Conservation (phyloP, 352 stramenopile species). For the Globisporangium paroecandrum region DNA sequence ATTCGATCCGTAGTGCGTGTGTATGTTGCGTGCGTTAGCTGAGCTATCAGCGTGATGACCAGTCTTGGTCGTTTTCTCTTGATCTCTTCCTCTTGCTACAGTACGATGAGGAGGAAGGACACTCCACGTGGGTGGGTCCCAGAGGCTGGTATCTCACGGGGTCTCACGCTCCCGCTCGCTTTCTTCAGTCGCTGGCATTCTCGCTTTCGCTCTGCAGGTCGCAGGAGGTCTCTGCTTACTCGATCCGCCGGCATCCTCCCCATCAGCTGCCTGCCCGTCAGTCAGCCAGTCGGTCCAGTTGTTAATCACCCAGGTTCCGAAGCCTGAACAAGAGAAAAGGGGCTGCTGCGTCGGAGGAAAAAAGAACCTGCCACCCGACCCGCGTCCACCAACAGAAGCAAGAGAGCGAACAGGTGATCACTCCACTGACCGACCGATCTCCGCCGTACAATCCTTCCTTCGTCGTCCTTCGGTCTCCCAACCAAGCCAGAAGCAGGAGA, state of each 20-base stretch:
- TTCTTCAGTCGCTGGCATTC: not conserved
- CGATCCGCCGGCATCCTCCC: not conserved
- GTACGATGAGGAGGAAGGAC: not conserved
- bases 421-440: not conserved
- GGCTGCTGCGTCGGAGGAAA: not conserved
- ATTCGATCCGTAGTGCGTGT: not conserved
- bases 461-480: not conserved
- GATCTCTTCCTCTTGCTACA: not conserved
- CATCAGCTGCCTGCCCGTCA: not conserved
- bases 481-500: constrained; percentile 4
- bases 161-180: not conserved
- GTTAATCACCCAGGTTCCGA: not conserved
- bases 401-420: not conserved
- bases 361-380: not conserved
- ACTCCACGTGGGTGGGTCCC: not conserved
- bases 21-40: not conserved
- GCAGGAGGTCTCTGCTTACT: not conserved
- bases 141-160: not conserved
- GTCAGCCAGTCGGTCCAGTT: not conserved
- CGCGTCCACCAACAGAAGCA: not conserved
- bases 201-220: not conserved
- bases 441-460: not conserved
- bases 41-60: not conserved
- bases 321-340: not conserved
- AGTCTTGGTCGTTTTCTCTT: not conserved